phyloP scores from a whole-genome alignment of 2,329 filamentous ascomycete genomes.

The Phialophora macrospora region DNA sequence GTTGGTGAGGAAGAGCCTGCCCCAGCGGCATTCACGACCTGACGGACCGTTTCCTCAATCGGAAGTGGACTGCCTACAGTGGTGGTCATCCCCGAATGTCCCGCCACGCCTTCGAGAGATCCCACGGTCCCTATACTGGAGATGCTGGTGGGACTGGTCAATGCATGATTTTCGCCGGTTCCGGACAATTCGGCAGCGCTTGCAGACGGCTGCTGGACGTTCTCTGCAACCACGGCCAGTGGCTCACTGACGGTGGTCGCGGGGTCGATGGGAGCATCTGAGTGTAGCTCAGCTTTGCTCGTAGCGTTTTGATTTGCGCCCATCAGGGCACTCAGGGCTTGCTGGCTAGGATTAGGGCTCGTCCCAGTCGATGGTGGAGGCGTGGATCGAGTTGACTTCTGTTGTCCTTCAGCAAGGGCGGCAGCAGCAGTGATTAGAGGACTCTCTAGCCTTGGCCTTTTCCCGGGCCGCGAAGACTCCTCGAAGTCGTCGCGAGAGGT shows the following conservation, averaged over 20 bases:
- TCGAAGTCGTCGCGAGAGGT: slow-evolving; percentile 29
- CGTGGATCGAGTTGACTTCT: slow-evolving; percentile 41
- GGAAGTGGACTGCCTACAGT: slow-evolving; percentile 55
- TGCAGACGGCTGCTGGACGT: slow-evolving; percentile 55
- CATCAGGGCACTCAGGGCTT: slow-evolving; percentile 47
- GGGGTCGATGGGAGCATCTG: slow-evolving; percentile 41
- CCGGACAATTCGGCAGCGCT: slow-evolving; percentile 35
- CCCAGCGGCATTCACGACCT: slow-evolving; percentile 42
- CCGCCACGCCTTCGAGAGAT: slow-evolving; percentile 55
- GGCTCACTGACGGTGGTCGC: slow-evolving; percentile 55
- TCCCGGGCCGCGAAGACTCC: slow-evolving; percentile 43
- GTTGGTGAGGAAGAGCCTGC: slow-evolving; percentile 49
- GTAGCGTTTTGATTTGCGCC: slow-evolving; percentile 45
- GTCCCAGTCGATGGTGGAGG: slow-evolving; percentile 38
- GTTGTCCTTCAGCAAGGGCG: slow-evolving; percentile 56
- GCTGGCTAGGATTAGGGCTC: slow-evolving; percentile 49
- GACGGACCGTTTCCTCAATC: slow-evolving; percentile 51
- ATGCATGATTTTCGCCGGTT: slow-evolving; percentile 52
- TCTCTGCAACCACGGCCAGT: slow-evolving; percentile 54
- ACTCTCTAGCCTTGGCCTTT: slow-evolving; percentile 45
- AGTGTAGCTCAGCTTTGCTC: slow-evolving; percentile 34
- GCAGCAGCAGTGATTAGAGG: slow-evolving; percentile 58
- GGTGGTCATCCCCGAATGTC: slow-evolving; percentile 56
- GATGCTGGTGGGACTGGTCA: slow-evolving; percentile 60
- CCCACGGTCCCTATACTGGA: slow-evolving; percentile 61